Base-by-base conservation (phyloP, 208 protist species). In the Borovskyia barvae region DNA sequence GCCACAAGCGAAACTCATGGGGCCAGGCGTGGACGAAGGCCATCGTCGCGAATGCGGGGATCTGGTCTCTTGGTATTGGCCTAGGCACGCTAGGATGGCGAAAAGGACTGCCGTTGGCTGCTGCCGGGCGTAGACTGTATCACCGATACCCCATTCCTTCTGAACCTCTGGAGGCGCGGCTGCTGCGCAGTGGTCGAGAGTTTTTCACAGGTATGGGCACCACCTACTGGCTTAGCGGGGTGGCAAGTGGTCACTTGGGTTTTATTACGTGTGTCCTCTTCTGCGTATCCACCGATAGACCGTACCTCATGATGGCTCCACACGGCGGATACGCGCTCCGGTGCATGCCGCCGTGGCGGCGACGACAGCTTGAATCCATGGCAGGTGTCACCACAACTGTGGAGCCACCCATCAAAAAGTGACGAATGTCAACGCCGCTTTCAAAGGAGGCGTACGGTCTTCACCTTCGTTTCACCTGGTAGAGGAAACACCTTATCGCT, bases 11-110 rank as follows among this genome's bases (percentile, higher is more conserved):
- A 5, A 94, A 90, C 62, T 77, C 80, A 25, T 94, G 85, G 83
- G 88, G 85, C n/a, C 77, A 91, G 58, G 88, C 88, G 32, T 94
- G 88, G 85, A 76, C 76, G 25, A 94, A 94, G 68, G 85, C 88
- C 6, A 71, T 89, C 28, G 30, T 75, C n/a, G 67, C 83, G 9
- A 94, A 94, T 63, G 72, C 64, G 5, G 25, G 74, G 2, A 15
- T 85, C 15, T 94, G 88, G 85, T 51, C 35, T 14, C 32, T 51
- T 9, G 78, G 45, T 12, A 78, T 92, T 43, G 82, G 78, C 4
- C n/a, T 49, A 0, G 69, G 77, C 25, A 92, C 85, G 20, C 49
- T 88, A 0, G 45, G 75, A 5, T 94, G 88, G 85, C 85, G 88
- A 1, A 81, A 87, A 39, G 32, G 63, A 8, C 60, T 94, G 37